A percentile compares a stretch with the other conserved stretches of the same genome.
phyloP scores from a whole-genome alignment of 2,329 filamentous ascomycete genomes.

The Volutella citrinella region DNA sequence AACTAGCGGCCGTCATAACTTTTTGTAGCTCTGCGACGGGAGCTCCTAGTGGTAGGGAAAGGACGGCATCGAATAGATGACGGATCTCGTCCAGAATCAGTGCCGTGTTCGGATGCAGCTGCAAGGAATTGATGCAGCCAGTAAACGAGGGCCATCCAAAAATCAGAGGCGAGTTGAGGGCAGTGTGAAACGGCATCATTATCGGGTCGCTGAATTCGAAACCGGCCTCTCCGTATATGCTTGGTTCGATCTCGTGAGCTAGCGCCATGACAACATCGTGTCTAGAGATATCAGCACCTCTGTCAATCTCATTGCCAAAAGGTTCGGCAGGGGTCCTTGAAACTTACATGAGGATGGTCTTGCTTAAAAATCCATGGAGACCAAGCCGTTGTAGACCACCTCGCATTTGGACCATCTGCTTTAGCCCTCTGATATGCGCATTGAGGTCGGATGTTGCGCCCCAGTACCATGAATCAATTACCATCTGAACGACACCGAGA shows the following conservation, averaged over 20 bases:
- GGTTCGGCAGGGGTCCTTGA: no score
- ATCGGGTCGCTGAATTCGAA: conserved; percentile 41
- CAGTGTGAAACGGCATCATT: conserved; percentile 38
- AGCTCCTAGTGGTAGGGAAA: conserved; percentile 35
- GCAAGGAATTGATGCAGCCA: conserved; percentile 37
- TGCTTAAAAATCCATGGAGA: conserved; percentile 44
- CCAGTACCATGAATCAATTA: conserved; percentile 54
- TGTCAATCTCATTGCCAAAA: no score
- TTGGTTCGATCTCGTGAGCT: conserved; percentile 43
- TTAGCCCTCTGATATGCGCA: conserved; percentile 45
- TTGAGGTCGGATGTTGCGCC: conserved; percentile 42
- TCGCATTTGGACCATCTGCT: conserved; percentile 45
- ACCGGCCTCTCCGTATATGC: conserved; percentile 37
- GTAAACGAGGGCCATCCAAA: conserved; percentile 40
- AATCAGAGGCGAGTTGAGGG: conserved; percentile 48
- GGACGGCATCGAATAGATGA: conserved; percentile 41
- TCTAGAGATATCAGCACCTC: conserved; percentile 29
- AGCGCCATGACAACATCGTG: conserved; percentile 47
- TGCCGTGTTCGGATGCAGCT: conserved; percentile 45
- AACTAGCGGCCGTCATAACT: conserved; percentile 36
- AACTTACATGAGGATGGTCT: conserved; percentile 47
- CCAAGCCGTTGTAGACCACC: conserved; percentile 46
- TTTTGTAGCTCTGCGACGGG: conserved; percentile 35
- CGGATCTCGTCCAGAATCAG: conserved; percentile 51
- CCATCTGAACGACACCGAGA: conserved; percentile 46